Evolutionary conservation across 1,284 basidiomycete species (phyloP).

Genomic region (Meira miltonrushii): DNA sequence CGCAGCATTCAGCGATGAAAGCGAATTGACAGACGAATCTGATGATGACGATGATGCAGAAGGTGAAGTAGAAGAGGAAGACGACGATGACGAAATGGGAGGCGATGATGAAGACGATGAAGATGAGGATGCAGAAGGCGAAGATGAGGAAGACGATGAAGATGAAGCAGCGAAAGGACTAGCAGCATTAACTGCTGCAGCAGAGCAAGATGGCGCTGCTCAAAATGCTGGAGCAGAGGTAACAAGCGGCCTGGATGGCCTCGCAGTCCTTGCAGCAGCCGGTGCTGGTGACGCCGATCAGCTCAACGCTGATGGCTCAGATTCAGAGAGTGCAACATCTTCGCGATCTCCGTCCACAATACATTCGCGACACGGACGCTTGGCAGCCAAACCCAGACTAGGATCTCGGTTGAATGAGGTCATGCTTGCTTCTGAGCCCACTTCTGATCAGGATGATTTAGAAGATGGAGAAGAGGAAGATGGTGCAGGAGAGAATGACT

Average conservation of each 20-base stretch:
- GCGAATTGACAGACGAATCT: slow-evolving; percentile 24
- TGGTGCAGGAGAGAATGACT: slow-evolving; percentile 3
- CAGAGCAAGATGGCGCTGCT: slow-evolving; percentile 8
- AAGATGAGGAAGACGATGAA: slow-evolving; percentile 19
- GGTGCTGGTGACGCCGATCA: slow-evolving; percentile 22
- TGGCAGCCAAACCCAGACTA: not conserved
- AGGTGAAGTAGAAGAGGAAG: slow-evolving; percentile 14
- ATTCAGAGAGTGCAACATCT: slow-evolving; percentile 7
- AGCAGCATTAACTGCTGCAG: slow-evolving; percentile 30
- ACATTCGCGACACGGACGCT: not conserved
- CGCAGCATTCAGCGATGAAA: slow-evolving; percentile 31
- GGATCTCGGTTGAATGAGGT: slow-evolving; percentile 4
- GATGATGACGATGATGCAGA: slow-evolving; percentile 11
- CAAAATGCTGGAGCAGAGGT: not conserved
- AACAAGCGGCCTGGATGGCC: slow-evolving; percentile 23
- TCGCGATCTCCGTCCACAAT: not conserved
- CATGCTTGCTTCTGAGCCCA: not conserved
- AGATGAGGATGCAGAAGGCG: slow-evolving; percentile 11
- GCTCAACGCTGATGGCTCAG: slow-evolving; percentile 4
- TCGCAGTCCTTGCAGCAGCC: slow-evolving; percentile 40
- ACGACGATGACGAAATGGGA: slow-evolving; percentile 12
- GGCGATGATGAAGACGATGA: slow-evolving; percentile 15
- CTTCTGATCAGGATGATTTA: slow-evolving; percentile 19
- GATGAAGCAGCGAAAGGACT: slow-evolving; percentile 39
- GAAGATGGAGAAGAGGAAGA: slow-evolving; percentile 15